Percentiles rank a stretch among this genome's conserved stretches.
Evolutionary conservation across 208 protist species (phyloP).

Genomic region (Trypanosoma cruzi): DNA sequence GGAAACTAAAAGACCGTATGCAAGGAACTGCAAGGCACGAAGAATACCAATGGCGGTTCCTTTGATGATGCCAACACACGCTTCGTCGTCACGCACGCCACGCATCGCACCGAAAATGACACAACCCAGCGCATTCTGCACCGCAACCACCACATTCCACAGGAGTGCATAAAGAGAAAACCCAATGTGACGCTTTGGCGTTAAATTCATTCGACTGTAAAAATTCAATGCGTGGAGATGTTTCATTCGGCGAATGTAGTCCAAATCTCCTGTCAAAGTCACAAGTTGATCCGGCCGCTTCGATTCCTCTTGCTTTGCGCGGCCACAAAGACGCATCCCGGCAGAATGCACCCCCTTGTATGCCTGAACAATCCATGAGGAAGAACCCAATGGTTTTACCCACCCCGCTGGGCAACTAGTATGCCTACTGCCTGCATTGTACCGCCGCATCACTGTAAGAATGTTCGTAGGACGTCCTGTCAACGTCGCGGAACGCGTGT

Average conservation of each 20-base stretch:
- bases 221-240: constrained; percentile 73
- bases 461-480: constrained; percentile 50
- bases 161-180: constrained; percentile 50
- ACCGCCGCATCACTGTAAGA: constrained; percentile 32
- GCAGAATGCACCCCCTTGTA: background rate
- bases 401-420: background rate
- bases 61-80: constrained; percentile 23
- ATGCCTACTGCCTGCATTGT: background rate
- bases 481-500: constrained; percentile 39
- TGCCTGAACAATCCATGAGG: constrained; percentile 24
- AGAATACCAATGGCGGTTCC: constrained; percentile 15
- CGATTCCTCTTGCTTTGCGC: background rate
- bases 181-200: constrained; percentile 72
- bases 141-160: constrained; percentile 67
- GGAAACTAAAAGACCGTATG: constrained; percentile 68
- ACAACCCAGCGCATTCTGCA: constrained; percentile 61
- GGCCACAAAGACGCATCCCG: background rate
- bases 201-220: constrained; percentile 80
- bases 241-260: constrained; percentile 64
- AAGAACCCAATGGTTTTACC: constrained; percentile 24
- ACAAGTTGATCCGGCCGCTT: constrained; percentile 1
- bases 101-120: constrained; percentile 51
- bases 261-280: constrained; percentile 44
- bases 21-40: constrained; percentile 45
- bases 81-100: constrained; percentile 25